These are phyloP conservation scores for Salix viminalis DNA, from an alignment of 345 rosid species.

Conservation along the genomic window DNA sequence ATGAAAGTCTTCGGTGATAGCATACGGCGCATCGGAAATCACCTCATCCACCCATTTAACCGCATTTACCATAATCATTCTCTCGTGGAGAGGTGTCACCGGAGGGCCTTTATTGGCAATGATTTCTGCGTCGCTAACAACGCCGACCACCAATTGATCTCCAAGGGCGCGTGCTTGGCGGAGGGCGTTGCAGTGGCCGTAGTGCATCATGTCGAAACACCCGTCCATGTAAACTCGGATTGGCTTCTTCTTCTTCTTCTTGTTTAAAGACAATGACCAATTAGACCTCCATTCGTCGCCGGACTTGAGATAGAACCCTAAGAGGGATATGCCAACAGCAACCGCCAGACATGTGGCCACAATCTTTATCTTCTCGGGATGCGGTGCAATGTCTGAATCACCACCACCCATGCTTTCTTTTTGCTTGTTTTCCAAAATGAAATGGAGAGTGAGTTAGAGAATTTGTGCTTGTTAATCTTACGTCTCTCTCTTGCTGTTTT, in stretches of 20 bases:
- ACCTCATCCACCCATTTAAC: conserved; percentile 85
- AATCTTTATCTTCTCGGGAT: not conserved
- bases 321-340: conserved; percentile 14
- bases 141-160: conserved; percentile 66
- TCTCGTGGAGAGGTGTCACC: conserved; percentile 62
- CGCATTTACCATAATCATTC: conserved; percentile 66
- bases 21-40: conserved; percentile 67
- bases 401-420: not conserved
- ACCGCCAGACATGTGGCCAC: not conserved
- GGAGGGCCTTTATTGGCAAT: conserved; percentile 74
- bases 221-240: conserved; percentile 80
- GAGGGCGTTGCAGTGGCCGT: conserved; percentile 79
- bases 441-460: not conserved
- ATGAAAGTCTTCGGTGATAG: conserved; percentile 67
- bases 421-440: not conserved
- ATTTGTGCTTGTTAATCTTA: not conserved
- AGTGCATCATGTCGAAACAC: conserved; percentile 83
- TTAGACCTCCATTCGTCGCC: conserved; percentile 2
- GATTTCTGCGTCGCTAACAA: conserved; percentile 70
- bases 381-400: not conserved
- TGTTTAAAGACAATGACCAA: not conserved
- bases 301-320: conserved; percentile 14
- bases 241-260: conserved; percentile 38
- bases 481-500: not conserved
- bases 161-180: conserved; percentile 73